phyloP scores from a whole-genome alignment of 208 protist species.

The Herpetomonas samuelpessoai region DNA sequence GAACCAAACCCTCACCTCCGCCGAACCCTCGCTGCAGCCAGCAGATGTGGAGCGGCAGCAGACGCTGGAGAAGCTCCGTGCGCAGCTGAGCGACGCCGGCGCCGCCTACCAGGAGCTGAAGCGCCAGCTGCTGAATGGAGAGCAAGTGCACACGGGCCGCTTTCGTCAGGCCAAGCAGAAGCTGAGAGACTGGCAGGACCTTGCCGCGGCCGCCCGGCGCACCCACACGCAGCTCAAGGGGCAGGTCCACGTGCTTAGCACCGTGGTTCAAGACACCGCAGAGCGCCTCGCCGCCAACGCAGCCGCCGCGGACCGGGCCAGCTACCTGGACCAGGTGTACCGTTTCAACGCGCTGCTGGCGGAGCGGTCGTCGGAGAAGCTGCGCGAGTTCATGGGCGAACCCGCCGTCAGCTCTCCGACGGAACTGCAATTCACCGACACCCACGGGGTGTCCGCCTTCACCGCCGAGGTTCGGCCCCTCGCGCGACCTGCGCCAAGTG shows the following conservation, averaged over 20 bases:
- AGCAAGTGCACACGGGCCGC: constrained; percentile 24
- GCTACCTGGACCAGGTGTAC: constrained; percentile 22
- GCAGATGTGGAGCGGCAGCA: too few species aligned
- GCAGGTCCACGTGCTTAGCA: constrained; percentile 31
- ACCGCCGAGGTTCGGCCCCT: too few species aligned
- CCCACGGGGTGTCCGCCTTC: too few species aligned
- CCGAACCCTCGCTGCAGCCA: too few species aligned
- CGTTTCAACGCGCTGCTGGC: constrained; percentile 33
- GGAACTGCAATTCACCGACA: too few species aligned
- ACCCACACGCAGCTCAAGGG: constrained; percentile 27
- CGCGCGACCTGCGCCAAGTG: too few species aligned
- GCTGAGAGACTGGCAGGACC: constrained; percentile 58
- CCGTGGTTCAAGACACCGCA: constrained; percentile 27
- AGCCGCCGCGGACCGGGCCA: not conserved
- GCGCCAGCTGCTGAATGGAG: constrained; percentile 21
- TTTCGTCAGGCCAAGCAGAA: constrained; percentile 48
- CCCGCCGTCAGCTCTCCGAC: too few species aligned
- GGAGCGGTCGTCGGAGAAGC: constrained; percentile 35
- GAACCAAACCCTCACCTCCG: too few species aligned
- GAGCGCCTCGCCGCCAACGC: constrained; percentile 22
- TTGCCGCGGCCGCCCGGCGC: constrained; percentile 23
- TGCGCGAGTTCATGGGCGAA: constrained; percentile 23
- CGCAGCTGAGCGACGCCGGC: constrained; percentile 19
- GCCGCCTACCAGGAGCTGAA: constrained; percentile 6
- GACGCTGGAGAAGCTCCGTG: constrained; percentile 21